Evolutionary conservation across 345 rosid genomes (phyloP), one percentile per base, ranked within the genome.

Genomic region (Triadica sebifera): DNA sequence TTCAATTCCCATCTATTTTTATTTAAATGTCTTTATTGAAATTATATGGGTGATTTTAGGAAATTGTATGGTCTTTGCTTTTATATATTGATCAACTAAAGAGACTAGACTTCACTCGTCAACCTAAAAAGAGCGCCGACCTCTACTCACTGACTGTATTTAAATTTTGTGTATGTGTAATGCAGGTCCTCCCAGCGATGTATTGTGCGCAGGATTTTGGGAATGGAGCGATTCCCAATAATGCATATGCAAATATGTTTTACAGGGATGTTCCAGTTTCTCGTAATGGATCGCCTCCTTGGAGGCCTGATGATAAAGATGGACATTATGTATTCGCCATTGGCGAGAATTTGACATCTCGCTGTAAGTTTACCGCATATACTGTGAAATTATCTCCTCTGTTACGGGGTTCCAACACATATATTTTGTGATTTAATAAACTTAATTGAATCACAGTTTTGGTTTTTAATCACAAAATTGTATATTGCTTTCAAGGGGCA

Each of bases 251-350:
- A 10, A 80, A 78, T 71, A 45, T 84, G 80, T 86, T 85, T 77
- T 89, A 84, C 67, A 80, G 82, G 67, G 86, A 73, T 25, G 39
- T 45, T 67, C 81, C 81, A 3, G 63, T 83, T 76, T 79, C 88
- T 70, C 76, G 75, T 47, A 79, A 85, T 71, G 80, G 73, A 55
- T 89, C 93, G 38, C 93, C 97, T 74, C 96, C 96, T 4, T 89
- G 92, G 93, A 85, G 96, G 74, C 89, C 93, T 22, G 93, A 91
- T 80, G 92, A 89, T 82, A 89, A 89, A 85, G 93, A 91, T 74
- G 93, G 96, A 4, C 96, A 89, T 82, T 91, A 82, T 69, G 88
- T 87, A 64, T 91, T 86, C 71, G 79, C 84, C n/a, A 62, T 91
- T 39, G 92, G 96, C 69, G 93, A 91, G 73, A 84, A 78, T 79